These are phyloP conservation scores for Monosporascus sp. DNA, from an alignment of 2,329 filamentous ascomycete species.

Conservation along the genomic window DNA sequence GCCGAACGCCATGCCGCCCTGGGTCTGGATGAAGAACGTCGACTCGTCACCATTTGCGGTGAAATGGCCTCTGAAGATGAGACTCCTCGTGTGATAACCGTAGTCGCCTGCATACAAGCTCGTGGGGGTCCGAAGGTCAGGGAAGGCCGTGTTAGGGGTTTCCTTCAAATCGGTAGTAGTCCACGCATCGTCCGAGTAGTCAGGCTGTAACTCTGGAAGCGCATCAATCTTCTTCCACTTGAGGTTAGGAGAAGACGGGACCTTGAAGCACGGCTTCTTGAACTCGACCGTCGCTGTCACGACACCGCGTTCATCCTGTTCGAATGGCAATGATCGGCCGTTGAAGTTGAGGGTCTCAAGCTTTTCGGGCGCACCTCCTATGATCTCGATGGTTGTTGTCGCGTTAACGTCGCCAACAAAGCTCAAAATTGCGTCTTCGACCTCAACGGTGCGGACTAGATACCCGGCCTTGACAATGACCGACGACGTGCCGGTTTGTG, in stretches of 20 bases:
- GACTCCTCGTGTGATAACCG: slow-evolving; percentile 63
- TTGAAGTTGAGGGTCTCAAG: slow-evolving; percentile 55
- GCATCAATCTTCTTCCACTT: slow-evolving; percentile 66
- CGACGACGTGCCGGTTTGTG: background rate
- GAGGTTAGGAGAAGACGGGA: slow-evolving; percentile 55
- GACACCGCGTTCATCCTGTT: slow-evolving; percentile 31
- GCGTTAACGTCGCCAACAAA: slow-evolving; percentile 68
- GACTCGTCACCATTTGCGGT: slow-evolving; percentile 55
- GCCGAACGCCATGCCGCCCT: slow-evolving; percentile 64
- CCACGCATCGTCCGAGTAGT: slow-evolving; percentile 69
- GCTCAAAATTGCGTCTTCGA: slow-evolving; percentile 51
- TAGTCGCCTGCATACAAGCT: slow-evolving; percentile 68
- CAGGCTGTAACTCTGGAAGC: slow-evolving; percentile 60
- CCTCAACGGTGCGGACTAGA: slow-evolving; percentile 54
- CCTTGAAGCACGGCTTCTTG: slow-evolving; percentile 24
- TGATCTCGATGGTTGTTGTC: slow-evolving; percentile 62
- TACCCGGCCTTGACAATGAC: slow-evolving; percentile 62
- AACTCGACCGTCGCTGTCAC: slow-evolving; percentile 11
- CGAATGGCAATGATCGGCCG: slow-evolving; percentile 34
- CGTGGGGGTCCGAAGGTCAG: slow-evolving; percentile 35
- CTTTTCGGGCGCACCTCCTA: slow-evolving; percentile 48
- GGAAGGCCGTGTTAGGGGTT: too few species aligned
- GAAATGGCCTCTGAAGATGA: slow-evolving; percentile 68
- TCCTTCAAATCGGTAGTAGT: slow-evolving; percentile 40
- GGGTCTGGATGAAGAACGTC: slow-evolving; percentile 51